phyloP scores from a whole-genome alignment of 1,284 basidiomycete genomes.

The Rugiboletus extremiorientalis region DNA sequence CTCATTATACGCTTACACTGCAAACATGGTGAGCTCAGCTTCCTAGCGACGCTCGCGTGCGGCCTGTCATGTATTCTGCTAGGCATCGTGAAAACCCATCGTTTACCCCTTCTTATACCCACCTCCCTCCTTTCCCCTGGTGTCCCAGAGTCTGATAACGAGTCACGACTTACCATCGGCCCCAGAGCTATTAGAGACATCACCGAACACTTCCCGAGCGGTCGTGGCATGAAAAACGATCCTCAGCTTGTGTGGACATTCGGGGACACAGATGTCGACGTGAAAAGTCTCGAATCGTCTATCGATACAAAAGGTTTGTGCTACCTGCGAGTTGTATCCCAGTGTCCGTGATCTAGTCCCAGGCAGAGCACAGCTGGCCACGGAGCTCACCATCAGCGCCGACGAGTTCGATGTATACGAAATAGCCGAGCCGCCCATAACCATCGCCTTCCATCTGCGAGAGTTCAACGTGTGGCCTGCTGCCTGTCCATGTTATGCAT shows the following conservation, averaged over 20 bases:
- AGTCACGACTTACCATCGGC: conserved; percentile 68
- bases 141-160: conserved; percentile 49
- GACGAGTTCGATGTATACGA: conserved; percentile 80
- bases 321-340: background rate
- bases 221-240: conserved; percentile 61
- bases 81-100: conserved; percentile 82
- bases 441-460: conserved; percentile 73
- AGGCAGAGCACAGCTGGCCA: conserved; percentile 66
- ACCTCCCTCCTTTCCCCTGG: conserved; percentile 61
- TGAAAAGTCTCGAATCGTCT: conserved; percentile 67
- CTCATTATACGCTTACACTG: conserved; percentile 72
- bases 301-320: conserved; percentile 60
- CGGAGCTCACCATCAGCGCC: conserved; percentile 67
- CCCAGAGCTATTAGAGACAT: conserved; percentile 70
- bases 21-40: conserved; percentile 62
- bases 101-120: conserved; percentile 58
- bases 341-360: background rate
- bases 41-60: background rate
- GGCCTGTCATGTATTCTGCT: conserved; percentile 1
- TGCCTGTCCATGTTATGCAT: conserved; percentile 5
- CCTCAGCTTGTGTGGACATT: conserved; percentile 79
- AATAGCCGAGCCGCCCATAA: conserved; percentile 56
- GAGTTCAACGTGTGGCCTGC: conserved; percentile 65
- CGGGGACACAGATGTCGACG: conserved; percentile 57
- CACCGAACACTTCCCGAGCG: conserved; percentile 74